Evolutionary conservation across 306 rosid genomes (phyloP), one percentile per base, ranked within the genome.

Genomic region (Argentina anserina): DNA sequence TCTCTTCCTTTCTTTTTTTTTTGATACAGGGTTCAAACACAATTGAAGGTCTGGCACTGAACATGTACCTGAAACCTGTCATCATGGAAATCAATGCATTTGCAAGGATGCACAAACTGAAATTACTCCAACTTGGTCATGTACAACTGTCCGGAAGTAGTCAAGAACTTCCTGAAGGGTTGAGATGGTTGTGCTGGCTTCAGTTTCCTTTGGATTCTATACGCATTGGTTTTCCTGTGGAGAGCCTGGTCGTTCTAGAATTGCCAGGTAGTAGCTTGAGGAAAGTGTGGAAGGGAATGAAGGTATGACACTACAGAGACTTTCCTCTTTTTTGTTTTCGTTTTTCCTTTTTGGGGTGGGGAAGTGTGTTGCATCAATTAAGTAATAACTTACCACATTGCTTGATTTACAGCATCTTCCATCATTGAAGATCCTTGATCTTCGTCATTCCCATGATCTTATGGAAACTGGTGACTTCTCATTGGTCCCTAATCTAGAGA

Each of bases 401-500:
- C n/a, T n/a, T 43, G 1, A 3, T 14, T 2, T 0, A 18, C 43
- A 68, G 67, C 21, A 18, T n/a, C 52, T 47, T 55, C 61, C 34
- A 9, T 55, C 61, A 1, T 45, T 76, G 58, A 76, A 76, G 56
- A 39, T 31, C 43, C 62, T 76, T 53, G 45, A 76, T 11, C 39
- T 76, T 5, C 43, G 79, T 11, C 68, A 67, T 43, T 76, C 69
- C 28, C 18, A 15, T 13, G 1, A 9, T 39, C 74, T 76, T 1
- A 43, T 3, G 12, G 45, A 43, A 8, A 15, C 20, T 5, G 7
- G 67, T 21, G 65, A 68, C n/a, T 76, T 76, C 60, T 66, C 74
- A 3, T 9, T 4, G 1, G 65, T 67, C 28, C 69, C 74, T 9
- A 56, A 33, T 45, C 68, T 75, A 13, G 74, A 76, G 29, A 34